phyloP scores from a whole-genome alignment of 768 basidiomycete species.

The Nidularia pulvinata region DNA sequence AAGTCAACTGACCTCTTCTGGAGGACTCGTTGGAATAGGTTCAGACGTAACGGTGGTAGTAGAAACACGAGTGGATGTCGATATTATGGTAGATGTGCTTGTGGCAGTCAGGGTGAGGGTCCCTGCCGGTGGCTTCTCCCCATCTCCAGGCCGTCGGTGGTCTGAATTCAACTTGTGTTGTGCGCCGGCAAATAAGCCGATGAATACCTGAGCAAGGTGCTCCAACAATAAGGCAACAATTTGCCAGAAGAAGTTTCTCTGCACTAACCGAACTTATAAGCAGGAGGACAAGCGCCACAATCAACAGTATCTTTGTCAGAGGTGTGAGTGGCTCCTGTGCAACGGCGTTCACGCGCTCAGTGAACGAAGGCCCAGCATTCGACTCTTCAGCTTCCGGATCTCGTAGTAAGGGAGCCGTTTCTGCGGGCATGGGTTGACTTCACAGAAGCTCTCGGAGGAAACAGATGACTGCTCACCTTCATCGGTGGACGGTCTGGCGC shows the following conservation, averaged over 20 bases:
- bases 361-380: slow-evolving; percentile 26
- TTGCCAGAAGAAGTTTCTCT: too few relatives aligned
- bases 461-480: slow-evolving; percentile 36
- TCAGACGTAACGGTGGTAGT: slow-evolving; percentile 32
- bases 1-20: slow-evolving; percentile 44
- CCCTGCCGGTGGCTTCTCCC: slow-evolving; percentile 9
- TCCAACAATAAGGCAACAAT: too few relatives aligned
- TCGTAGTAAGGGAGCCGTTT: slow-evolving; percentile 64
- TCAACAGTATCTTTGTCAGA: slow-evolving; percentile 80
- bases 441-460: slow-evolving; percentile 2
- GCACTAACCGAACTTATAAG: slow-evolving; percentile 62
- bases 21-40: slow-evolving; percentile 48
- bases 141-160: slow-evolving; percentile 30
- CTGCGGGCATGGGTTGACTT: slow-evolving; percentile 27
- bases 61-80: slow-evolving; percentile 27
- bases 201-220: slow-evolving; percentile 55
- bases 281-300: slow-evolving; percentile 74
- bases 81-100: slow-evolving; percentile 34
- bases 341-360: slow-evolving; percentile 50
- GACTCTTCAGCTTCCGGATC: slow-evolving; percentile 39
- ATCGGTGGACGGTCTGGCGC: slow-evolving; percentile 53
- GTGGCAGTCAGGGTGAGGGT: slow-evolving; percentile 25
- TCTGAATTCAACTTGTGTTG: slow-evolving; percentile 72
- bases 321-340: slow-evolving; percentile 81
- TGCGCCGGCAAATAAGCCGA: slow-evolving; percentile 91